Evolutionary conservation across 805 yeast genomes (phyloP).

Genomic region (Yarrowia osloensis): DNA sequence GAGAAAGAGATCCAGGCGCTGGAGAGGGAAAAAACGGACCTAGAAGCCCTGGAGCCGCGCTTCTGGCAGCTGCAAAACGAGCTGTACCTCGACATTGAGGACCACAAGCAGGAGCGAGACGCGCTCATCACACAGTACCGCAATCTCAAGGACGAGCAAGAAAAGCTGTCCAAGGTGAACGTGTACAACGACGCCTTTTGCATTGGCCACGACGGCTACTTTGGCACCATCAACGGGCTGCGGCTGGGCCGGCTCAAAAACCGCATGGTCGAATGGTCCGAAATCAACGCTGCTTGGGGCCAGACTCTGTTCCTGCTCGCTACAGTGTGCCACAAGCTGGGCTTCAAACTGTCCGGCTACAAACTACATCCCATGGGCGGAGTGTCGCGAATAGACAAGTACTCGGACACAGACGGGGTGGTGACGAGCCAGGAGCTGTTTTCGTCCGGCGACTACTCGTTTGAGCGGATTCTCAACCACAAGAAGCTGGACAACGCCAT

Average conservation of each 20-base stretch:
- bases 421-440: slow-evolving; percentile 53
- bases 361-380: slow-evolving; percentile 81
- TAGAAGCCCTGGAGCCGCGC: slow-evolving; percentile 5
- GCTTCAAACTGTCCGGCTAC: slow-evolving; percentile 59
- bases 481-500: slow-evolving; percentile 77
- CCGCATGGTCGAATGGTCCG: slow-evolving; percentile 78
- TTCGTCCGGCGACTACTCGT: slow-evolving; percentile 70
- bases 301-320: slow-evolving; percentile 71
- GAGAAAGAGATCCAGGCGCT: slow-evolving; percentile 43
- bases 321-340: slow-evolving; percentile 60
- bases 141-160: slow-evolving; percentile 63
- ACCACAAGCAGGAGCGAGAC: slow-evolving; percentile 57
- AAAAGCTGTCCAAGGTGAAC: slow-evolving; percentile 70
- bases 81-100: slow-evolving; percentile 54
- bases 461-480: slow-evolving; percentile 70
- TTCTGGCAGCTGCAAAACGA: slow-evolving; percentile 55
- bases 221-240: slow-evolving; percentile 85
- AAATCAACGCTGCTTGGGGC: slow-evolving; percentile 88
- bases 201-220: slow-evolving; percentile 79
- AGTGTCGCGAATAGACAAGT: slow-evolving; percentile 69
- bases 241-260: slow-evolving; percentile 70
- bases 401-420: slow-evolving; percentile 36
- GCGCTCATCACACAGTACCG: slow-evolving; percentile 65
- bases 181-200: slow-evolving; percentile 81
- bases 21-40: slow-evolving; percentile 49